phyloP scores from a whole-genome alignment of 192 early-diverging fungal species.

The Funneliformis mosseae region DNA sequence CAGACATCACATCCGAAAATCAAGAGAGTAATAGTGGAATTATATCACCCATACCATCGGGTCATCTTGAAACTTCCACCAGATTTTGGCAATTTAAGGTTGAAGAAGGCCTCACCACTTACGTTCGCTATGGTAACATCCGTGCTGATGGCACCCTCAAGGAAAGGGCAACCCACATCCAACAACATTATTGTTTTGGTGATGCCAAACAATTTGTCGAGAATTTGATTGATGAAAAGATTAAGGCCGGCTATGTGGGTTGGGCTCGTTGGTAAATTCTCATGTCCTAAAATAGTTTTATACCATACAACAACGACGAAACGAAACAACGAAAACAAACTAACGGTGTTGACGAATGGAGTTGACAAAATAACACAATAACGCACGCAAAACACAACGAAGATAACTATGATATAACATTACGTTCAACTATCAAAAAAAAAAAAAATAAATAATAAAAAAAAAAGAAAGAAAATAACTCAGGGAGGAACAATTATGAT shows the following conservation, averaged over 20 bases:
- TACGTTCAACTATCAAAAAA: no score
- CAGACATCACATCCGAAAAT: background rate
- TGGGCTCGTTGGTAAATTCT: constrained; percentile 22
- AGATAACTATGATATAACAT: no score
- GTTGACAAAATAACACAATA: no score
- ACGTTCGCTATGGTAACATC: constrained; percentile 14
- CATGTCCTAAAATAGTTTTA: background rate
- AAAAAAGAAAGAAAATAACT: background rate
- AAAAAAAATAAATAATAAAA: no score
- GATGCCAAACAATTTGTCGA: constrained; percentile 19
- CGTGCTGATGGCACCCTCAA: background rate
- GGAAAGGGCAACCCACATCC: constrained; percentile 9
- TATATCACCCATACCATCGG: constrained; percentile 2
- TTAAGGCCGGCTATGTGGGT: constrained; percentile 23
- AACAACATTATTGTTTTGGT: background rate
- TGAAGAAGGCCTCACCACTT: constrained; percentile 4
- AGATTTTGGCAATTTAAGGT: constrained; percentile 30
- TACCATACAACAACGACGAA: background rate
- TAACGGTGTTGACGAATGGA: no score
- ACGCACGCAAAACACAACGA: no score
- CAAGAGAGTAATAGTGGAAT: background rate
- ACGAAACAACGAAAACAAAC: no score
- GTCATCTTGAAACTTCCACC: constrained; percentile 7
- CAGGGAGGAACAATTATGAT: background rate
- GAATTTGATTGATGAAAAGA: constrained; percentile 19